These are phyloP conservation scores for Bidens hawaiensis DNA, from an alignment of 140 eudicot genomes.

Conservation along the genomic window DNA sequence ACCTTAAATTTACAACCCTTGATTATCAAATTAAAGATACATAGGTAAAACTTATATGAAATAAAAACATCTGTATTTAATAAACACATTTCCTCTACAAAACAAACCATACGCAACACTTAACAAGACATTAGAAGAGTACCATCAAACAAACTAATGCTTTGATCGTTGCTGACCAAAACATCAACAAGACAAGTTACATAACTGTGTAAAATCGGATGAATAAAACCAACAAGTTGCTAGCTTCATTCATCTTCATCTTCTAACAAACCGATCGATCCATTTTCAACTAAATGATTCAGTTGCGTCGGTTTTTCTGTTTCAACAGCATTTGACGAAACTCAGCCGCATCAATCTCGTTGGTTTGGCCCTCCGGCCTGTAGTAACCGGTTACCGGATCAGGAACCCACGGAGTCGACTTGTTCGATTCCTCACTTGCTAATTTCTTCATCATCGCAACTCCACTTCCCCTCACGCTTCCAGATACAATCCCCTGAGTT, in stretches of 20 bases:
- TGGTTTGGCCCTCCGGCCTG: constrained; percentile 51
- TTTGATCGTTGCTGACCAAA: constrained; percentile 4
- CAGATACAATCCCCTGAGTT: constrained; percentile 23
- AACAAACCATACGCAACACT: neutral
- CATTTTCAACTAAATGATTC: neutral
- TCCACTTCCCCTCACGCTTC: constrained; percentile 28
- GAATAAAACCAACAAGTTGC: too few species aligned
- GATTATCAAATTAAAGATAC: too few species aligned
- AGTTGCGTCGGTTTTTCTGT: constrained; percentile 30
- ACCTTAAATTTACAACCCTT: too few species aligned
- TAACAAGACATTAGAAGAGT: neutral
- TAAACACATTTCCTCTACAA: too few species aligned
- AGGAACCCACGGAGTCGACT: constrained; percentile 64
- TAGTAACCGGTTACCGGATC: constrained; percentile 88
- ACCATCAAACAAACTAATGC: neutral
- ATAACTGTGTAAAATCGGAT: neutral
- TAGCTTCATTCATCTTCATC: constrained; percentile 15
- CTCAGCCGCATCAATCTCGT: constrained; percentile 65
- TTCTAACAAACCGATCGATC: too few species aligned
- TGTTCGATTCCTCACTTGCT: constrained; percentile 35
- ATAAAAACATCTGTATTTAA: neutral
- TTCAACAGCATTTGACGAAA: constrained; percentile 46
- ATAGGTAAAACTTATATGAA: too few species aligned
- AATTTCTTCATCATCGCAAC: constrained; percentile 33
- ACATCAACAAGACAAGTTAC: neutral